Conservation (phyloP, 2,329 filamentous ascomycete species). For the Lasiodiplodia hormozganensis region DNA sequence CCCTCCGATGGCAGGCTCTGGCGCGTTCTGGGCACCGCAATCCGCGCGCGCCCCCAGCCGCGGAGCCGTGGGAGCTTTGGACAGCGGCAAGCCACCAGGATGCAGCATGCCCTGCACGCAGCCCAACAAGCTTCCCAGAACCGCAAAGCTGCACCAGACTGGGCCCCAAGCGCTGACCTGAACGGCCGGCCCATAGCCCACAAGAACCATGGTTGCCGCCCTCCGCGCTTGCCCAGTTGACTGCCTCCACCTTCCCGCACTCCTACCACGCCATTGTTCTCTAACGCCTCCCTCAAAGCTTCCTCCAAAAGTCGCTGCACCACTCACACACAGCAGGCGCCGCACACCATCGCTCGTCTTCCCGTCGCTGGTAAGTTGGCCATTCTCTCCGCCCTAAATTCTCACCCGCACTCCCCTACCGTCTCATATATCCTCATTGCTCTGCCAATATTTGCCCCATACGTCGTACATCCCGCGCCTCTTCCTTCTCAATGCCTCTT, state of each 20-base stretch:
- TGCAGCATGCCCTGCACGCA: slow-evolving; percentile 8
- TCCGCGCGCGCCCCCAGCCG: slow-evolving; percentile 12
- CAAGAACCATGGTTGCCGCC: slow-evolving; percentile 22
- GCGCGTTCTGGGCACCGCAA: slow-evolving; percentile 6
- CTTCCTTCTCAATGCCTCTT: slow-evolving; percentile 20
- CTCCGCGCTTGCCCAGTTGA: slow-evolving; percentile 19
- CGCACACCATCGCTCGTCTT: not conserved
- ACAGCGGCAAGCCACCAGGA: slow-evolving; percentile 4
- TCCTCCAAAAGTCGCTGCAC: not conserved
- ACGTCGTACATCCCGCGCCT: not conserved
- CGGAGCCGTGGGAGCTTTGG: not conserved
- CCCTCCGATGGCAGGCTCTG: not conserved
- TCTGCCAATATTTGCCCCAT: not conserved
- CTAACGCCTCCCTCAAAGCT: slow-evolving; percentile 6
- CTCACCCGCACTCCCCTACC: not conserved
- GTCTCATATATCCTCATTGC: slow-evolving; percentile 1
- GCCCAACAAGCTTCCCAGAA: slow-evolving; percentile 26
- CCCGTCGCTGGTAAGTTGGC: slow-evolving; percentile 12
- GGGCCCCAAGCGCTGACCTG: slow-evolving; percentile 15
- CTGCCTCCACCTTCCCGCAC: not conserved
- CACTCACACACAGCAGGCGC: slow-evolving; percentile 14
- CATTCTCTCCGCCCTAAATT: slow-evolving; percentile 1
- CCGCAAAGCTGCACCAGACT: slow-evolving; percentile 18
- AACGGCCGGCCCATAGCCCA: not conserved
- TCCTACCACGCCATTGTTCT: not conserved